Evolutionary conservation across 2,329 filamentous ascomycete genomes (phyloP).

Genomic region (Aspergillus terreus): DNA sequence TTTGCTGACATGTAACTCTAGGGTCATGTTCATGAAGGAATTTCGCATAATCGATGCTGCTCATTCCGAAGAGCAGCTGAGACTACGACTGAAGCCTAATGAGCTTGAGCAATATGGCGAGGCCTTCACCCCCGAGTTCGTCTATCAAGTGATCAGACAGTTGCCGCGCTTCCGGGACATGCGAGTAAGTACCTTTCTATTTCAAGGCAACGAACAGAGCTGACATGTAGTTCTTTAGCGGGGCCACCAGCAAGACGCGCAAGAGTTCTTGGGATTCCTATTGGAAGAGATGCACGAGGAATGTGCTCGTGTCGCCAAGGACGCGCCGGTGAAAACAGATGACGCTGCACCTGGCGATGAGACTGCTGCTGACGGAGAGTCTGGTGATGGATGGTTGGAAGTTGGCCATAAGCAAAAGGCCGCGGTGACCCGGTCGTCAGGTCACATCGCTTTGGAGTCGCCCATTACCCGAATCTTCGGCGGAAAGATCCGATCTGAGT

Average conservation of each 20-base stretch:
- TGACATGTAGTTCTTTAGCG: conserved; percentile 49
- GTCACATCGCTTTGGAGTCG: conserved; percentile 66
- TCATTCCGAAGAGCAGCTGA: conserved; percentile 67
- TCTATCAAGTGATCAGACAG: conserved; percentile 87
- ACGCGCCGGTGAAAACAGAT: conserved; percentile 42
- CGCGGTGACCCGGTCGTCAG: conserved; percentile 80
- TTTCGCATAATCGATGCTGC: conserved; percentile 84
- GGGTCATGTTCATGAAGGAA: conserved; percentile 94
- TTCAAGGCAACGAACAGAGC: background rate
- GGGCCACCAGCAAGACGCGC: conserved; percentile 95
- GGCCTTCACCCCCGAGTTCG: conserved; percentile 86
- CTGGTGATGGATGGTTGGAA: conserved; percentile 78
- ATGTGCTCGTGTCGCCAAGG: conserved; percentile 72
- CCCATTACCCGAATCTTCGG: conserved; percentile 94
- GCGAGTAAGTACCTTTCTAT: conserved; percentile 58
- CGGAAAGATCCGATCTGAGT: conserved; percentile 82
- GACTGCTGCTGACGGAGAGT: conserved; percentile 32
- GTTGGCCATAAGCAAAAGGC: conserved; percentile 89
- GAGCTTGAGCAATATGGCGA: conserved; percentile 90
- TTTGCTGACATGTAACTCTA: conserved; percentile 30
- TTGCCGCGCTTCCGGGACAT: conserved; percentile 87
- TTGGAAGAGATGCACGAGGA: conserved; percentile 92
- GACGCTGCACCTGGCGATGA: conserved; percentile 33
- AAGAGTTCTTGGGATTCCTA: conserved; percentile 92
- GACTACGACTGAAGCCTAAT: conserved; percentile 69